Base-by-base conservation (phyloP, 2,329 filamentous ascomycete genomes). In the Penicillium sp. region DNA sequence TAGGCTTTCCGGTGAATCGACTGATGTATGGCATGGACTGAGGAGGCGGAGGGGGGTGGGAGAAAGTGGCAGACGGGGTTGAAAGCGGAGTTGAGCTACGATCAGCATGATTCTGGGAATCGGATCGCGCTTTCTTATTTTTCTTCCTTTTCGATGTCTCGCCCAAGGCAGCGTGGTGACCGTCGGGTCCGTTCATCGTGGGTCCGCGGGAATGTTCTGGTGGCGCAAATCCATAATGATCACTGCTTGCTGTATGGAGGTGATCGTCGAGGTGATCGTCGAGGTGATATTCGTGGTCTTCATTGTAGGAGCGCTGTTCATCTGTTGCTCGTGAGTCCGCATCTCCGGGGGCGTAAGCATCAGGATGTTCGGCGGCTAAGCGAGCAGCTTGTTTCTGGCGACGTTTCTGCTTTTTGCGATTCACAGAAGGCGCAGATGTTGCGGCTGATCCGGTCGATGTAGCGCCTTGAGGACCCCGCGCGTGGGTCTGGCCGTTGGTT, bases 341-440 rank as follows among this genome's bases (percentile, higher is more conserved):
- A 47, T 69, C 65, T 34, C 59, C 60, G 29, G 64, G 58, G 32
- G 57, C 51, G 52, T 69, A 65, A 38, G 66, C 65, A 56, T 70
- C 72, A 32, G 67, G 76, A 63, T 78, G 78, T 32, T 81, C 81
- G 43, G 82, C 85, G 31, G 84, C 84, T 69, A 88, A 85, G 58
- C 87, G 88, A 32, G 90, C 89, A 34, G 89, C 89, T 76, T 85
- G 81, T 74, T 97, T 97, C 70, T 90, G 88, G 63, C 92, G 85
- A 65, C 92, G 86, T 81, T 96, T 97, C 74, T 94, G 89, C 80
- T 97, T 97, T 81, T 97, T 97, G 71, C 90, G 86, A 76, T 96
- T 97, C 50, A 92, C 88, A 9, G 50, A 49, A 5, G 62, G 51
- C 22, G 48, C 42, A 37, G 61, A 38, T 56, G 50, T 56, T 24